Evolutionary conservation across 2,329 filamentous ascomycete species (phyloP), one percentile per base, ranked within the genome.

Genomic region (Aureobasidium sp.): DNA sequence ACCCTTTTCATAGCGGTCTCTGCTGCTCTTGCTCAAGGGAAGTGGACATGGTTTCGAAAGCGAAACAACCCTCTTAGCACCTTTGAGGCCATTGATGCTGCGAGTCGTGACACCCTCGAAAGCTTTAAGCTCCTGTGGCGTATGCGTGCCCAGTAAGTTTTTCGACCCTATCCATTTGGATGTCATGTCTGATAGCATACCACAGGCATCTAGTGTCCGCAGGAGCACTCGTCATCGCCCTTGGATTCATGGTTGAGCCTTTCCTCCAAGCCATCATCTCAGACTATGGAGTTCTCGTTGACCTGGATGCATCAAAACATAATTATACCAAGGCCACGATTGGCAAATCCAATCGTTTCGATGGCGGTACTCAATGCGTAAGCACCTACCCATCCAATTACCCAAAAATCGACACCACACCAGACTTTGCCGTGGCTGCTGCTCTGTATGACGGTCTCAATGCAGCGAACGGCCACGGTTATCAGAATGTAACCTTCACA

Each of bases 11-110:
- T 61, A 29, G 58, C 58, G 17, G 58, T 61, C 0, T 61, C 58
- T 44, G 58, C 58, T 46, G 46, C 58, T 34, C 34, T 61, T 17
- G 47, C 46, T 27, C 58, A 61, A 15, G 58, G 58, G 2, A 61
- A 61, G 29, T 61, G 58, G 58, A 61, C 37, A 37, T 61, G 58
- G 58, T 61, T 46, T n/a, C 8, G 36, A 15, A 61, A 52, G 15
- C 23, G 47, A 37, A 9, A 3, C n/a, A 17, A 27, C 27, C 6
- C 58, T 20, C 6, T 61, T 2, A 34, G 4, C 10, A 61, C 47
- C 5, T 61, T 61, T 29, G 37, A 61, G 4, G 27, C 47, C 1
- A 61, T 61, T n/a, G 47, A 61, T 34, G 27, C 46, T 36, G 58
- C 34, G 3, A 61, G 58, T 36, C 58, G 47, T 15, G 58, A 44